phyloP scores from a whole-genome alignment of 805 yeast genomes.

The Myxozyma udenii region DNA sequence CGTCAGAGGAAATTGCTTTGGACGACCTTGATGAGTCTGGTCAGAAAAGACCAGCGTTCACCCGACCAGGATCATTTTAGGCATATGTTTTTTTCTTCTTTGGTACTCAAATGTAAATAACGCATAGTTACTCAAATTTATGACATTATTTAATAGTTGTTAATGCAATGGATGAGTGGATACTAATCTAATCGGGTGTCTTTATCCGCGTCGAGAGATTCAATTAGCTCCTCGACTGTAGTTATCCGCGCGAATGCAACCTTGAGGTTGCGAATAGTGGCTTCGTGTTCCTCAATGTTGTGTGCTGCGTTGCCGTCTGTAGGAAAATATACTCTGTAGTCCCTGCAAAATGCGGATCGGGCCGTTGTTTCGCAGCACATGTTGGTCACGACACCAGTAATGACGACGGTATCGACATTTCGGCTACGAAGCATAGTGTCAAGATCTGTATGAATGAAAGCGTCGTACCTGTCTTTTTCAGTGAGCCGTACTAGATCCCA shows the following conservation, averaged over 20 bases:
- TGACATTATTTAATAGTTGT: too few relatives aligned
- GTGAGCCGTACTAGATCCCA: not conserved
- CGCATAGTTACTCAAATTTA: too few relatives aligned
- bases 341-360: slow-evolving; percentile 20
- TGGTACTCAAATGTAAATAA: too few relatives aligned
- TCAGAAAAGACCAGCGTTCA: not conserved
- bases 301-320: slow-evolving; percentile 24
- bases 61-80: not conserved
- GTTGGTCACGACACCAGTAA: slow-evolving; percentile 26
- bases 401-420: slow-evolving; percentile 8
- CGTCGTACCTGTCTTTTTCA: slow-evolving; percentile 25
- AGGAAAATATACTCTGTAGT: slow-evolving; percentile 23
- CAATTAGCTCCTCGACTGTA: slow-evolving; percentile 2
- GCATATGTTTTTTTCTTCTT: too few relatives aligned
- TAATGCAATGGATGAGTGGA: too few relatives aligned
- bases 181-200: too few relatives aligned
- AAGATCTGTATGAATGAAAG: slow-evolving; percentile 20
- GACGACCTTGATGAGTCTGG: not conserved
- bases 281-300: slow-evolving; percentile 13
- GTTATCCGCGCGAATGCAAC: slow-evolving; percentile 23
- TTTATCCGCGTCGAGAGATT: slow-evolving; percentile 4
- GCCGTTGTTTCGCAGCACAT: slow-evolving; percentile 30
- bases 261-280: slow-evolving; percentile 11
- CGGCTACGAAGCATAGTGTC: slow-evolving; percentile 8
- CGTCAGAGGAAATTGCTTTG: not conserved